Evolutionary conservation across 2,329 filamentous ascomycete species (phyloP).

Genomic region (Fusarium coicis): DNA sequence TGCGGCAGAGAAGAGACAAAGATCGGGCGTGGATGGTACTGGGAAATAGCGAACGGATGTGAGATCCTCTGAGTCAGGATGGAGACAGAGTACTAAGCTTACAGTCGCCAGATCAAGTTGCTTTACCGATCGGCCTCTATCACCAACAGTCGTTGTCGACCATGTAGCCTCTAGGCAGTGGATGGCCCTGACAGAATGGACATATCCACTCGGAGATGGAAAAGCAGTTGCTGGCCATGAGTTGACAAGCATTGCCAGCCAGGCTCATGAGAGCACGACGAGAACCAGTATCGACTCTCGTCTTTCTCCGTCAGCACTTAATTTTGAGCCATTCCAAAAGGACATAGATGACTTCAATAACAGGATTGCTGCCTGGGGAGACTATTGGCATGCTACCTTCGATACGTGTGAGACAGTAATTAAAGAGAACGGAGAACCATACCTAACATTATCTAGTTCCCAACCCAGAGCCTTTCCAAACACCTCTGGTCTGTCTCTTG

Average conservation of each 20-base stretch:
- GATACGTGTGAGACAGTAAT: neutral
- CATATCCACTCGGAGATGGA: neutral
- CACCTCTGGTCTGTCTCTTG: neutral
- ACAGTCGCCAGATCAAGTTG: neutral
- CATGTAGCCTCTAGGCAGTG: neutral
- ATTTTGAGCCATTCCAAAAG: neutral
- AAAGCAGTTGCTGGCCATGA: neutral
- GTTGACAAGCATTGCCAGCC: neutral
- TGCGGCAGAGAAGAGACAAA: neutral
- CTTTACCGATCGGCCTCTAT: neutral
- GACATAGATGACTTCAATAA: neutral
- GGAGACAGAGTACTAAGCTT: neutral
- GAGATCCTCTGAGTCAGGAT: neutral
- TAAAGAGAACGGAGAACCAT: neutral
- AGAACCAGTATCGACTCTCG: accelerated
- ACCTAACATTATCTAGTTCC: neutral
- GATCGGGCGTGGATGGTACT: neutral
- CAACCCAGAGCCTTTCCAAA: neutral
- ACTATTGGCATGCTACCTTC: neutral
- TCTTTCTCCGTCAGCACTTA: accelerated
- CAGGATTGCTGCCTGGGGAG: neutral
- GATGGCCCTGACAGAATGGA: neutral
- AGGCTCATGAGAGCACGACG: neutral
- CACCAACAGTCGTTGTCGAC: accelerated
- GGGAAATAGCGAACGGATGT: neutral